Conservation (phyloP, 805 yeast species). For the Pichia eremophila region DNA sequence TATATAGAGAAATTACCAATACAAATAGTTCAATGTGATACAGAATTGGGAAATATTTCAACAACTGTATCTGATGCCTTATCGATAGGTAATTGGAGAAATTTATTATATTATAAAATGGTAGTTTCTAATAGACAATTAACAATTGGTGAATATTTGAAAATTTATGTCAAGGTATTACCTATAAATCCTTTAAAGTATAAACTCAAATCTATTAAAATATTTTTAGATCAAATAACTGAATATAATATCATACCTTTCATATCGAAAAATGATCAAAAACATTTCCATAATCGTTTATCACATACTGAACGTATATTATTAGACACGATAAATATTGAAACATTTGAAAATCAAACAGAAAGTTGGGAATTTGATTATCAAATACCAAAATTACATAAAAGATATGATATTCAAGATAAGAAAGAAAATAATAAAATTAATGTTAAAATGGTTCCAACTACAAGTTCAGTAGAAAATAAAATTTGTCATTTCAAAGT, state of each 20-base stretch:
- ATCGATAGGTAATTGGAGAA: constrained; percentile 26
- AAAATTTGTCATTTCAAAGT: constrained; percentile 15
- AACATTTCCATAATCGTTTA: constrained; percentile 3
- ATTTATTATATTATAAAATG: constrained; percentile 19
- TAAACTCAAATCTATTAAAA: constrained; percentile 15
- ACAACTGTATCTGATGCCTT: constrained; percentile 6
- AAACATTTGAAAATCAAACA: constrained; percentile 2
- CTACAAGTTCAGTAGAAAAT: constrained; percentile 9
- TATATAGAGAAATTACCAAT: constrained; percentile 2
- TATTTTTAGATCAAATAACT: constrained; percentile 19
- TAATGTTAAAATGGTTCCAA: constrained; percentile 13
- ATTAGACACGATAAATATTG: constrained; percentile 4
- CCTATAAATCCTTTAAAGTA: constrained; percentile 17
- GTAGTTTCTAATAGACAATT: constrained; percentile 12
- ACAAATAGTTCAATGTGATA: constrained; percentile 11
- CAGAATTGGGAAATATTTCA: not conserved
- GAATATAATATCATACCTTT: constrained; percentile 7
- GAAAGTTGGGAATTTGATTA: constrained; percentile 4
- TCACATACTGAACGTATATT: constrained; percentile 13
- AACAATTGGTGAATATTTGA: constrained; percentile 13
- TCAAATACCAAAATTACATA: constrained; percentile 6
- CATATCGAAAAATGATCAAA: not conserved
- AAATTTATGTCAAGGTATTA: constrained; percentile 13
- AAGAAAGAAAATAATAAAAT: not conserved
- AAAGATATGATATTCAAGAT: not conserved